Conservation (phyloP, 208 protist genomes). For the Tritrichomonas foetus region DNA sequence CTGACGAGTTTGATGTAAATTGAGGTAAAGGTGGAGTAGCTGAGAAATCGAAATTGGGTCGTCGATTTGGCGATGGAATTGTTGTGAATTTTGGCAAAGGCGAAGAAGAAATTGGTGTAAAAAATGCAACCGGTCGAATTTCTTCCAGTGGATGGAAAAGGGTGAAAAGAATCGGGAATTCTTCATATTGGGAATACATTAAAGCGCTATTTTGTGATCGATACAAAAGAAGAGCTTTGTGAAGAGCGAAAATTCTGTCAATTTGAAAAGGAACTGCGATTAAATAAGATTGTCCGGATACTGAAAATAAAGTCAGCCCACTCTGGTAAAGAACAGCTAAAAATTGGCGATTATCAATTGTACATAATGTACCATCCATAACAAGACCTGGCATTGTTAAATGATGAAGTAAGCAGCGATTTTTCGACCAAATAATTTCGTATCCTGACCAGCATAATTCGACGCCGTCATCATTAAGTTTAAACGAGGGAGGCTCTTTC, state of each 20-base stretch:
- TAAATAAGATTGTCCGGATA: constrained; percentile 8
- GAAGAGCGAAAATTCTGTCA: not conserved
- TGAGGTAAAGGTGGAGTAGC: too few relatives aligned
- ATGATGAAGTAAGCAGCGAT: constrained; percentile 4
- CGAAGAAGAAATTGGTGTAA: not conserved
- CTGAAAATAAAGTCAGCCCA: constrained; percentile 13
- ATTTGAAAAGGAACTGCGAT: constrained; percentile 40
- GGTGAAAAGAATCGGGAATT: constrained; percentile 23
- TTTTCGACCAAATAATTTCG: constrained; percentile 37
- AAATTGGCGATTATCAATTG: not conserved
- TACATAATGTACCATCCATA: not conserved
- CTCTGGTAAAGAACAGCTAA: constrained; percentile 31
- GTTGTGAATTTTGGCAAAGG: not conserved
- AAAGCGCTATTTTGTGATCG: not conserved
- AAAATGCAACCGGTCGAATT: constrained; percentile 21
- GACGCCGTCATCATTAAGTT: not conserved
- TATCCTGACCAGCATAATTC: not conserved
- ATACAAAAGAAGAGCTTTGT: not conserved
- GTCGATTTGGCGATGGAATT: not conserved
- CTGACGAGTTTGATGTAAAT: too few relatives aligned
- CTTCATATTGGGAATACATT: not conserved
- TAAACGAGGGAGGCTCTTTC: not conserved
- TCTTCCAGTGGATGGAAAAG: constrained; percentile 26
- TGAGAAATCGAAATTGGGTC: not conserved
- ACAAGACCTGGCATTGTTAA: not conserved